Evolutionary conservation across 805 yeast genomes (phyloP).

Genomic region (Kuraishia ogatae): DNA sequence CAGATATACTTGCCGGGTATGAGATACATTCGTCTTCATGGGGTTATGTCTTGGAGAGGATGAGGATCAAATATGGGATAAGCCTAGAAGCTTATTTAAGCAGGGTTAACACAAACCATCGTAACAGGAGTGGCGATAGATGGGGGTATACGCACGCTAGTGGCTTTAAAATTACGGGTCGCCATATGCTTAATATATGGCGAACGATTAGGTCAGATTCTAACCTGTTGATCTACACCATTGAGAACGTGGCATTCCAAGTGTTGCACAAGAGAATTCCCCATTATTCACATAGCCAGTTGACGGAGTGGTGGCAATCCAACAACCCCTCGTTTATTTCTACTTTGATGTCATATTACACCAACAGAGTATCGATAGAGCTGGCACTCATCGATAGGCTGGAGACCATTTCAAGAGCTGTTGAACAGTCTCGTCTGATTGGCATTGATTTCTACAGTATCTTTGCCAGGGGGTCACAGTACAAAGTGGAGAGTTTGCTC

Average conservation of each 20-base stretch:
- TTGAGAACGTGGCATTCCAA: conserved; percentile 71
- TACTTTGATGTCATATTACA: conserved; percentile 36
- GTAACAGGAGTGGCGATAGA: conserved; percentile 50
- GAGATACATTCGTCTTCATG: conserved; percentile 77
- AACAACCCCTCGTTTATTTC: conserved; percentile 14
- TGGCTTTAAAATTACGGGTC: conserved; percentile 58
- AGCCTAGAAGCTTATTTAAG: conserved; percentile 56
- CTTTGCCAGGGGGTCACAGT: conserved; percentile 87
- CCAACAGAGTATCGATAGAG: conserved; percentile 33
- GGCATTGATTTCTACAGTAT: conserved; percentile 90
- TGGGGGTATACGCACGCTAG: conserved; percentile 85
- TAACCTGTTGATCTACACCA: conserved; percentile 54
- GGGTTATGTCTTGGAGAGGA: conserved; percentile 81
- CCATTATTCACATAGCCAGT: conserved; percentile 35
- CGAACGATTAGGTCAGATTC: conserved; percentile 57
- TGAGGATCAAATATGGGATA: conserved; percentile 30
- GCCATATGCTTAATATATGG: conserved; percentile 87
- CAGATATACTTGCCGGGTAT: conserved; percentile 82
- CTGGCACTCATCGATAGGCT: conserved; percentile 43
- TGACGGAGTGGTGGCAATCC: conserved; percentile 38
- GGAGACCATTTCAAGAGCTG: conserved; percentile 61
- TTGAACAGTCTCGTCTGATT: conserved; percentile 76
- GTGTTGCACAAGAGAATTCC: conserved; percentile 64
- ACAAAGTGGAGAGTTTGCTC: conserved; percentile 81
- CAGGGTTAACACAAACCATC: conserved; percentile 39